Conservation (phyloP, 805 yeast genomes). For the Lipomyces yamanashiensis region DNA sequence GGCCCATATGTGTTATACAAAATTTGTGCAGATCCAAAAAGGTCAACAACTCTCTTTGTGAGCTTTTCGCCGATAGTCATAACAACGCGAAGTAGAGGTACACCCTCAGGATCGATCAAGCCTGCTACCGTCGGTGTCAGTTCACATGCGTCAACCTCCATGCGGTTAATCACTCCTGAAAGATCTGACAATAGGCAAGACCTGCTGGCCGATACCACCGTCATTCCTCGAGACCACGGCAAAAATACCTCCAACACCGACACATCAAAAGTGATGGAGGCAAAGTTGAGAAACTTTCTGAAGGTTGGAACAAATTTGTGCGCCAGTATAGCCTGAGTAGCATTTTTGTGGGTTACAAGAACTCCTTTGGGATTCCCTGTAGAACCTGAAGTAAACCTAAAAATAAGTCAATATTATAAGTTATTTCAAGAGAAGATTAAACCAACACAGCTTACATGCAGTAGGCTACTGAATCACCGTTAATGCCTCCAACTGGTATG, state of each 20-base stretch:
- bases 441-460: slow-evolving; percentile 28
- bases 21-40: slow-evolving; percentile 31
- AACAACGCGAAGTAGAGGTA: slow-evolving; percentile 26
- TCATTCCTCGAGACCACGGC: slow-evolving; percentile 32
- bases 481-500: not conserved
- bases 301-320: slow-evolving; percentile 36
- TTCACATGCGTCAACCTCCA: slow-evolving; percentile 35
- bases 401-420: not conserved
- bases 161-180: slow-evolving; percentile 19
- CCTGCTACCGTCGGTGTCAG: slow-evolving; percentile 41
- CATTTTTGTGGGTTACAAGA: slow-evolving; percentile 41
- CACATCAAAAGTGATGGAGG: slow-evolving; percentile 40
- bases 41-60: slow-evolving; percentile 30
- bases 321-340: slow-evolving; percentile 35
- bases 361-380: slow-evolving; percentile 62
- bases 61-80: slow-evolving; percentile 40
- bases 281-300: slow-evolving; percentile 39
- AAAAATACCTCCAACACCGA: slow-evolving; percentile 40
- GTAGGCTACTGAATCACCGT: slow-evolving; percentile 23
- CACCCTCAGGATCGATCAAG: slow-evolving; percentile 19
- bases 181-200: slow-evolving; percentile 29
- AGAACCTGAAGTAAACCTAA: slow-evolving; percentile 55
- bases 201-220: slow-evolving; percentile 36
- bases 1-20: slow-evolving; percentile 41
- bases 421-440: not conserved